These are phyloP conservation scores for Amaranthus tricolor DNA, from an alignment of 179 eudicot species.

Conservation along the genomic window DNA sequence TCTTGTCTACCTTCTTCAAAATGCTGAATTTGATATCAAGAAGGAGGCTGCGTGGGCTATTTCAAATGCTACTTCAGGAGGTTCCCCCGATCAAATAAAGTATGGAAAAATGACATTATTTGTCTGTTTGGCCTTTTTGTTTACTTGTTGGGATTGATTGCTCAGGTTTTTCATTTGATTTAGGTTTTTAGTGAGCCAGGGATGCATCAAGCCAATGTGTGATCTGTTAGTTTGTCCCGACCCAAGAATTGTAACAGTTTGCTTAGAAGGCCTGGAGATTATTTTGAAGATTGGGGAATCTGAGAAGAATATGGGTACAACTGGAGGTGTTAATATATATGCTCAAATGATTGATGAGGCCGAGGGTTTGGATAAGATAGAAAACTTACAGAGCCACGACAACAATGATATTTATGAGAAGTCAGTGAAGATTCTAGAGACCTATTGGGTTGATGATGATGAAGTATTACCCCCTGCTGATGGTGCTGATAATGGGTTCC, in stretches of 20 bases:
- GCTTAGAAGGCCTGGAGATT: conserved; percentile 74
- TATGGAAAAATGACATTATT: conserved; percentile 20
- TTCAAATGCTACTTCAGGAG: conserved; percentile 74
- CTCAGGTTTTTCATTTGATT: not conserved
- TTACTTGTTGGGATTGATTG: not conserved
- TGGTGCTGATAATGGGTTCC: conserved; percentile 45
- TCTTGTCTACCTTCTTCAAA: conserved; percentile 55
- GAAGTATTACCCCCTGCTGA: conserved; percentile 50
- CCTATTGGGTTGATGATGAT: conserved; percentile 65
- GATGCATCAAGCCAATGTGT: conserved; percentile 67
- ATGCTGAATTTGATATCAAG: conserved; percentile 72
- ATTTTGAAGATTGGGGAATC: conserved; percentile 72
- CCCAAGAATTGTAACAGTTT: conserved; percentile 67
- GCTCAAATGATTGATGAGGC: conserved; percentile 67
- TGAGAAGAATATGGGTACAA: conserved; percentile 49
- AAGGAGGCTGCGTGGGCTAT: conserved; percentile 84
- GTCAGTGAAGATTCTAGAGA: conserved; percentile 61
- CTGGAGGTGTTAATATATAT: conserved; percentile 49
- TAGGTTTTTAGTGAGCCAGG: conserved; percentile 60
- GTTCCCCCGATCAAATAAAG: conserved; percentile 66
- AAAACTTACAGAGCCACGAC: conserved; percentile 67
- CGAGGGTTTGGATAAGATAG: conserved; percentile 70
- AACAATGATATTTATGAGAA: conserved; percentile 74
- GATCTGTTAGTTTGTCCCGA: conserved; percentile 69
- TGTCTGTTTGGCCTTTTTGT: not conserved